Conservation (phyloP, 1,139 yeast species). For the Zygosaccharomyces sapae region DNA sequence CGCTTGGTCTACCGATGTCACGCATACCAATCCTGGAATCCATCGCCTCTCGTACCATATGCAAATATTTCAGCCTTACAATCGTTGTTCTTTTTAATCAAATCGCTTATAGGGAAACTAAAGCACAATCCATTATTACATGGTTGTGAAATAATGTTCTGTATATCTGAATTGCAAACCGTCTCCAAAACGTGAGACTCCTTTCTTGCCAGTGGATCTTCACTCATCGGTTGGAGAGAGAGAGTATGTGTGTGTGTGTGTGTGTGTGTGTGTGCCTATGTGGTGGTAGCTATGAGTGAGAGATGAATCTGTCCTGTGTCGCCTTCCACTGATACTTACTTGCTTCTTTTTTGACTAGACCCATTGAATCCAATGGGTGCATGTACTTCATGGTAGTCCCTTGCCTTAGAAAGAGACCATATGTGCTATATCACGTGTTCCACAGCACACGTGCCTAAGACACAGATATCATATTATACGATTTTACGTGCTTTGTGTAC, state of each 20-base stretch:
- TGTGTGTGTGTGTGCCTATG: too few relatives aligned
- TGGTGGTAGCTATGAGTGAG: background rate
- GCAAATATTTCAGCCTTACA: slow-evolving; percentile 9
- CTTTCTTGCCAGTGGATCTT: slow-evolving; percentile 12
- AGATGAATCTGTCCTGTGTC: too few relatives aligned
- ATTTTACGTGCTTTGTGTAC: too few relatives aligned
- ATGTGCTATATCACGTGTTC: too few relatives aligned
- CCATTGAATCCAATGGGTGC: too few relatives aligned
- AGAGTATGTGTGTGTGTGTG: too few relatives aligned
- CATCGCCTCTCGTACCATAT: slow-evolving; percentile 19
- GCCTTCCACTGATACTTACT: too few relatives aligned
- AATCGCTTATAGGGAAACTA: slow-evolving; percentile 21
- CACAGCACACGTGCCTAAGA: too few relatives aligned
- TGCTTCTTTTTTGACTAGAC: too few relatives aligned
- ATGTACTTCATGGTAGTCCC: too few relatives aligned
- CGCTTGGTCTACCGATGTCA: slow-evolving; percentile 26
- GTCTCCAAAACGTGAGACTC: slow-evolving; percentile 15
- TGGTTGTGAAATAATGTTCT: slow-evolving; percentile 13
- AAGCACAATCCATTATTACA: slow-evolving; percentile 19
- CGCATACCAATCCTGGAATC: slow-evolving; percentile 34
- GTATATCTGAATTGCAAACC: slow-evolving; percentile 15
- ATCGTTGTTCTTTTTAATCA: slow-evolving; percentile 20
- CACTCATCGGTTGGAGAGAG: slow-evolving; percentile 2
- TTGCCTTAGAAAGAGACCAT: too few relatives aligned
- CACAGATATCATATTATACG: too few relatives aligned